Base-by-base conservation (phyloP, 2,329 filamentous ascomycete species). In the Hypoxylon sp. region DNA sequence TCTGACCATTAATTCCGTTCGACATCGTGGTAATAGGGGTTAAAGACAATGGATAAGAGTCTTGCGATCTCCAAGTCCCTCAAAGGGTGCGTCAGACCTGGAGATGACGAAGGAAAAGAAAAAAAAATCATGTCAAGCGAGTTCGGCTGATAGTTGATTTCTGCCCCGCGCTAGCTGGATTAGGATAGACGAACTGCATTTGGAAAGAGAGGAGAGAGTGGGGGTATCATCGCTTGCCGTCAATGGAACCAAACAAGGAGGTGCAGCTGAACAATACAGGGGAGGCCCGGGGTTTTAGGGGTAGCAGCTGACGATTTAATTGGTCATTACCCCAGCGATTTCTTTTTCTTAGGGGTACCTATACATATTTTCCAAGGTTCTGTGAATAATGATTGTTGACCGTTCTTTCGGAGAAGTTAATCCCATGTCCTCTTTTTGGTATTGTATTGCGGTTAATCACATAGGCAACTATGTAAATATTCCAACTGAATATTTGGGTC, bases 1-100 rank as follows among this genome's bases (percentile, higher is more conserved):
- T 59, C 52, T 76, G 77, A 69, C 78, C 80, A 74, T 82, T 82
- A 73, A 79, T 64, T 63, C 66, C 74, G 72, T 74, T 79, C 54
- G 82, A 79, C 83, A 85, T 85, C 64, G 51, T 79, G 39, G 4
- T 3, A 5, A 11, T 19, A 13, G 73, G 37, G 31, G 29, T 55
- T 47, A 24, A 39, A 52, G 51, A 37, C 50, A 53, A 59, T 48
- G 35, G 31, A 22, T 50, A 50, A 51, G 37, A 39, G 22, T 63
- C 39, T 61, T n/a, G 33, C 24, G 59, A 68, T 69, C 69, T 64
- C 69, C 62, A 66, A 66, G 55, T 71, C 47, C 55, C 57, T 57
- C 26, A 29, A 33, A 60, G 52, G 55, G 58, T 59, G 37, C 44
- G 26, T 60, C 50, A 57, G 31, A 52, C 46, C 35, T 63, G 64